These are phyloP conservation scores for Umbilicus rupestris DNA, from an alignment of 164 flowering plant genomes.

Conservation along the genomic window DNA sequence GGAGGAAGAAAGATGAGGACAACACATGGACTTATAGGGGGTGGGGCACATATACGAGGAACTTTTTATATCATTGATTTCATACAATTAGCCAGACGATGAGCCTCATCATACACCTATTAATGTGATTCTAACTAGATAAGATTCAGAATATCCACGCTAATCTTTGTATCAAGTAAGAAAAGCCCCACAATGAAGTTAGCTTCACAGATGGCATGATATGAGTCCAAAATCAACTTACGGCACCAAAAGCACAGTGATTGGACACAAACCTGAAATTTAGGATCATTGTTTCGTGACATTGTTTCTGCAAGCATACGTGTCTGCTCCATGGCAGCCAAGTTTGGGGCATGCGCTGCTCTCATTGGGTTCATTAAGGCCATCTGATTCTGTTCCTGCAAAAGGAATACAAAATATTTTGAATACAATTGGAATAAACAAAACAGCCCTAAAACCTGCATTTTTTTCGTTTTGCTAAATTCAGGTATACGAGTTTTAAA, in stretches of 20 bases:
- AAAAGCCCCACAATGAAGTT: not conserved
- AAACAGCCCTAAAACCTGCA: not conserved
- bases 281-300: conserved; percentile 83
- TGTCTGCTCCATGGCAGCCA: conserved; percentile 86
- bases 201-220: not conserved
- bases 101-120: too few species aligned
- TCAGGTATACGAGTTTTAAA: not conserved
- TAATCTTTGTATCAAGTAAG: too few species aligned
- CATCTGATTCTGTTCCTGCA: conserved; percentile 66
- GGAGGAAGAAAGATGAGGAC: too few species aligned
- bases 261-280: conserved; percentile 62
- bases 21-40: too few species aligned
- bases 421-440: not conserved
- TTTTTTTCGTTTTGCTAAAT: not conserved
- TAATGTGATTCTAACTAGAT: too few species aligned
- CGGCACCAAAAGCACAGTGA: not conserved
- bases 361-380: conserved; percentile 36
- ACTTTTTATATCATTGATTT: too few species aligned
- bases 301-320: conserved; percentile 92
- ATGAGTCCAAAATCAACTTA: not conserved
- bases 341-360: conserved; percentile 37
- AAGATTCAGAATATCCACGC: too few species aligned
- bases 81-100: too few species aligned
- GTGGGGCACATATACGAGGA: too few species aligned
- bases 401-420: not conserved